Conservation (phyloP, 768 basidiomycete genomes). For the Pleurotus djamor region DNA sequence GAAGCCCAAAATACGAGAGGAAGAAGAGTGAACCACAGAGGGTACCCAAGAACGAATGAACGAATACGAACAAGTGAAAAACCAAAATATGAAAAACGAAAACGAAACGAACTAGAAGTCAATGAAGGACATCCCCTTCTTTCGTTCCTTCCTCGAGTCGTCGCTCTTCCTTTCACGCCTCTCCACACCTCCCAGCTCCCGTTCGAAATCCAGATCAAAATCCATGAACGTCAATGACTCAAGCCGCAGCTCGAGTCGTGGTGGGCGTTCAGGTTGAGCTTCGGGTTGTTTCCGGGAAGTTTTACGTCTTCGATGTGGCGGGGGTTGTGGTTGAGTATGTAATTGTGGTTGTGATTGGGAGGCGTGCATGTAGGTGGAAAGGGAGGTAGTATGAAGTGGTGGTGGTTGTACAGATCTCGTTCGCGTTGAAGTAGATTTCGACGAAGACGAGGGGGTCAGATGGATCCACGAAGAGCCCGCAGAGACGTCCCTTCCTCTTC, state of each 20-base stretch:
- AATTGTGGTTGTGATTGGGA: not conserved
- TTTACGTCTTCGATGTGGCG: not conserved
- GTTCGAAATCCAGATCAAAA: not conserved
- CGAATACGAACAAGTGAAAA: not conserved
- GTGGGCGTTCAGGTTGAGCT: conserved; percentile 73
- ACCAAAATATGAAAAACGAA: not conserved
- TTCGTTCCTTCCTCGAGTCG: not conserved
- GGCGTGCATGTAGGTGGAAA: not conserved
- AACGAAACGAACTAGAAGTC: not conserved
- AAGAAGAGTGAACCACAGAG: not conserved
- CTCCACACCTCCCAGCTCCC: not conserved
- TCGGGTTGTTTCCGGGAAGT: conserved; percentile 71
- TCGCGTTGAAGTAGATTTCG: not conserved
- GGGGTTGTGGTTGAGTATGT: not conserved
- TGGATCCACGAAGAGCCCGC: too few relatives aligned
- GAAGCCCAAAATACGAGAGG: not conserved
- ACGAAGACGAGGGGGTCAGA: not conserved
- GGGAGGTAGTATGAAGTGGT: not conserved
- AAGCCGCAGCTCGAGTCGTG: conserved; percentile 38
- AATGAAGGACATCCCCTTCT: not conserved
- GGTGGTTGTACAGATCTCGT: not conserved
- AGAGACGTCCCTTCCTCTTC: too few relatives aligned
- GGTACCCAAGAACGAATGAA: not conserved
- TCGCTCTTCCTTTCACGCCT: not conserved
- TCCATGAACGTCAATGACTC: not conserved